These are phyloP conservation scores for Acanthochlamys bracteata DNA, from an alignment of 106 monocot species.

Conservation along the genomic window DNA sequence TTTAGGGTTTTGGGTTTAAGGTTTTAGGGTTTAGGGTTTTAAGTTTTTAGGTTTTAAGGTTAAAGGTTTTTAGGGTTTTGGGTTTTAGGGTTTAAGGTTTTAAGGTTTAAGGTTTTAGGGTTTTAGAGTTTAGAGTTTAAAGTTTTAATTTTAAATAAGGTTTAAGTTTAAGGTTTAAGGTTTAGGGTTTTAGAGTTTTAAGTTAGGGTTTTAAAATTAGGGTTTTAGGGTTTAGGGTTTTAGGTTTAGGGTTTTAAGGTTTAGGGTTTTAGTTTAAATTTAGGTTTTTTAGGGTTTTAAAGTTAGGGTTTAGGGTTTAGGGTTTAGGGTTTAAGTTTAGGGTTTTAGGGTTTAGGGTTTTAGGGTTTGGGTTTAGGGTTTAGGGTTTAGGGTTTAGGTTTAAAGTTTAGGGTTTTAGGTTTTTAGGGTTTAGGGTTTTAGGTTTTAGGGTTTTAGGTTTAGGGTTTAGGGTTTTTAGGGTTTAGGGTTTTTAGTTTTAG, in stretches of 20 bases:
- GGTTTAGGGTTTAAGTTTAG: conserved; percentile 25
- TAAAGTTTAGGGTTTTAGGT: conserved; percentile 16
- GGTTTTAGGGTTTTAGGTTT: not conserved
- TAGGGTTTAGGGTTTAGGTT: conserved; percentile 23
- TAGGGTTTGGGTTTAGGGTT: conserved; percentile 10
- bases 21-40: conserved; percentile 29
- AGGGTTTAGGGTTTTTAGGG: not conserved
- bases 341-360: conserved; percentile 29
- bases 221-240: conserved; percentile 19
- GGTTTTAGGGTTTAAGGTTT: conserved; percentile 27
- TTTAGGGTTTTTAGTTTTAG: not conserved
- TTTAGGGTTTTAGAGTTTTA: conserved; percentile 15
- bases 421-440: not conserved
- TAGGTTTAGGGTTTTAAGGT: conserved; percentile 26
- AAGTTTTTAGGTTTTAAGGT: conserved; percentile 32
- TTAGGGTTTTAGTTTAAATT: conserved; percentile 24
- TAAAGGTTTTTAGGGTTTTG: conserved; percentile 32
- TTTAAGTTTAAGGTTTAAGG: conserved; percentile 28
- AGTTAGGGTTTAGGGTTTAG: conserved; percentile 28
- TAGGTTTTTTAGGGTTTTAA: conserved; percentile 24
- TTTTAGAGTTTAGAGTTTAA: conserved; percentile 15
- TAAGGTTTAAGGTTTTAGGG: conserved; percentile 18
- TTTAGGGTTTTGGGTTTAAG: conserved; percentile 36
- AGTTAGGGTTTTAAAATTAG: conserved; percentile 23
- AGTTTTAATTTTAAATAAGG: too few relatives aligned